These are phyloP conservation scores for Vitis cinerea DNA, from an alignment of 164 flowering plant species.

Conservation along the genomic window DNA sequence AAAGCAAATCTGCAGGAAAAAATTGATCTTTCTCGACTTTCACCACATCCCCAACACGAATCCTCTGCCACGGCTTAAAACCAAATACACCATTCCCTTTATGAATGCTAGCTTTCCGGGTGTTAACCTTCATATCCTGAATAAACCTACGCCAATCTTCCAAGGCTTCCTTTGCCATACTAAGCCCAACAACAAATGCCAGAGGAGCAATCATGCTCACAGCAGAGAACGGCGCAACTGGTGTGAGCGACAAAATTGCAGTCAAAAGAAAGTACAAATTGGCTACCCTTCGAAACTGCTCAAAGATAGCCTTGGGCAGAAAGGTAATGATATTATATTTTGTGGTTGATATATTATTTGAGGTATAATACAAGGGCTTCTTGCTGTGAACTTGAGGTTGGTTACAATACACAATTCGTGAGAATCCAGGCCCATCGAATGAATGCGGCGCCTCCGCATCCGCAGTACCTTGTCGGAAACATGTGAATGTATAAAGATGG, in stretches of 20 bases:
- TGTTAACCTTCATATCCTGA: constrained; percentile 85
- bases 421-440: constrained; percentile 70
- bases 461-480: constrained; percentile 29
- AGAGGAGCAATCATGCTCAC: constrained; percentile 93
- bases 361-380: constrained; percentile 59
- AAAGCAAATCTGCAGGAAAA: constrained; percentile 83
- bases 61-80: constrained; percentile 61
- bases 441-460: constrained; percentile 44
- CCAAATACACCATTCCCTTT: constrained; percentile 59
- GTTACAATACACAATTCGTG: constrained; percentile 75
- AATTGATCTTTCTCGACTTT: constrained; percentile 87
- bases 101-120: constrained; percentile 59
- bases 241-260: constrained; percentile 67
- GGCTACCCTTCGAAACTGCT: constrained; percentile 96
- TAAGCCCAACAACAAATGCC: constrained; percentile 90
- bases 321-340: constrained; percentile 79
- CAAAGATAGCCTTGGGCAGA: constrained; percentile 87
- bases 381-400: constrained; percentile 58
- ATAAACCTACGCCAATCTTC: constrained; percentile 94
- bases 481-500: constrained; percentile 62
- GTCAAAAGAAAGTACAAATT: constrained; percentile 89
- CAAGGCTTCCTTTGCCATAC: constrained; percentile 92
- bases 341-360: constrained; percentile 86
- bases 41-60: constrained; percentile 79
- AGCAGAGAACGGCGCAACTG: constrained; percentile 71